Conservation (phyloP, 192 early-diverging fungal genomes). For the Coemansia sp. region DNA sequence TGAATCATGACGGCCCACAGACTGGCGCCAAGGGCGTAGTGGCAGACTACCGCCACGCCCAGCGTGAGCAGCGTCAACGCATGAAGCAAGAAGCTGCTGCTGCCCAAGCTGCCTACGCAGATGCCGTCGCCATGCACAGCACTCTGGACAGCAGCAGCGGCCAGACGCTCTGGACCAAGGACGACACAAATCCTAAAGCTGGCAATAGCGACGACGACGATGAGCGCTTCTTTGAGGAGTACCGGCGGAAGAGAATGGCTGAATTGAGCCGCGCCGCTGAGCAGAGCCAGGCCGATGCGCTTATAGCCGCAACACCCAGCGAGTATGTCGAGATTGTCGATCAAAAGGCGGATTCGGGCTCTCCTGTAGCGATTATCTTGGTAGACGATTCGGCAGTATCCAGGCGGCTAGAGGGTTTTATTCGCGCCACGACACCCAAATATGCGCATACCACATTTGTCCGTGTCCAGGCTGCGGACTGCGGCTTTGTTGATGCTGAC, state of each 20-base stretch:
- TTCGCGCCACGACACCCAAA: constrained; percentile 8
- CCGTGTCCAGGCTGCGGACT: constrained; percentile 35
- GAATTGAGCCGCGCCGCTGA: constrained; percentile 19
- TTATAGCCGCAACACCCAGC: constrained; percentile 28
- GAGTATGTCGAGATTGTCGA: constrained; percentile 52
- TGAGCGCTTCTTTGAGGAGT: constrained; percentile 37
- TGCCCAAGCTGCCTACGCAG: constrained; percentile 10
- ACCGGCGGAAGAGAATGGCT: constrained; percentile 26
- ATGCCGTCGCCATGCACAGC: constrained; percentile 1
- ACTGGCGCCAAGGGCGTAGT: constrained; percentile 52
- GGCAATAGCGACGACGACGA: constrained; percentile 14
- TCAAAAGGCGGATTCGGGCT: constrained; percentile 17
- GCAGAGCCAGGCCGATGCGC: constrained; percentile 10
- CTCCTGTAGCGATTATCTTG: constrained; percentile 17
- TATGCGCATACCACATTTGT: constrained; percentile 33
- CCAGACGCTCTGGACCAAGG: constrained; percentile 26
- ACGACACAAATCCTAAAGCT: neutral
- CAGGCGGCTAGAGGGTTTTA: constrained; percentile 16
- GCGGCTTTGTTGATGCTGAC: constrained; percentile 34
- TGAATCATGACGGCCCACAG: constrained; percentile 35
- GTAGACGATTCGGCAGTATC: constrained; percentile 19
- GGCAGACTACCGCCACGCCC: constrained; percentile 43
- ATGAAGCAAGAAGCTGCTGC: constrained; percentile 7
- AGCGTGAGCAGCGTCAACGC: constrained; percentile 11
- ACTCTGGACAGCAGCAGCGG: constrained; percentile 7